Conservation (phyloP, 176 grass and related monocot species). For the Canna indica region DNA sequence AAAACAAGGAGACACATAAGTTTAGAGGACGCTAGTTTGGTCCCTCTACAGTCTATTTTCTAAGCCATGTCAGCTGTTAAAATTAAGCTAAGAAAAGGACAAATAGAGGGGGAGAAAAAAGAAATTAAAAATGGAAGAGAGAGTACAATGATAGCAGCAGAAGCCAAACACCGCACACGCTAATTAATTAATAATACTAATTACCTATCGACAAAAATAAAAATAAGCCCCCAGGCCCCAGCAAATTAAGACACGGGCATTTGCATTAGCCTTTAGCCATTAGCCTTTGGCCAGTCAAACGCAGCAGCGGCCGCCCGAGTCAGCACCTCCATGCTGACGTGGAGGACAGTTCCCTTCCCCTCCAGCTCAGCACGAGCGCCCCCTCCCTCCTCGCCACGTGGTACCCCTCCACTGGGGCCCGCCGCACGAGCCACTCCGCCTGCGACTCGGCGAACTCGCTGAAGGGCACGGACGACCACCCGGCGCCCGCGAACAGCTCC, state of each 20-base stretch:
- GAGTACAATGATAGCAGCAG: no score
- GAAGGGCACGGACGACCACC: slow-evolving; percentile 23
- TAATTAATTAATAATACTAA: not conserved
- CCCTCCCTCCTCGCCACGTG: slow-evolving; percentile 31
- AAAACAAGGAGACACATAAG: not conserved
- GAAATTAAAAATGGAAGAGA: not conserved
- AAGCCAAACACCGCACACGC: not conserved
- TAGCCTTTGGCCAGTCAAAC: no score
- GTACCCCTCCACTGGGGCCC: slow-evolving; percentile 34
- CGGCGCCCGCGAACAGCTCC: slow-evolving; percentile 24
- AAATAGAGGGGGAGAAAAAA: not conserved
- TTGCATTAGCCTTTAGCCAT: no score
- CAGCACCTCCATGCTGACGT: slow-evolving; percentile 55
- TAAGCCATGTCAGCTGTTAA: not conserved
- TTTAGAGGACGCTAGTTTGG: not conserved
- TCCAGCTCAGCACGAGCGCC: slow-evolving; percentile 51
- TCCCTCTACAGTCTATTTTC: not conserved
- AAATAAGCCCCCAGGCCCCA: no score
- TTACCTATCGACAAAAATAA: not conserved
- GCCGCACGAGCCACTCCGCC: slow-evolving; percentile 39
- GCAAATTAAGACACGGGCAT: not conserved
- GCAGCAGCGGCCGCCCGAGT: not conserved
- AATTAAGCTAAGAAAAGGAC: not conserved
- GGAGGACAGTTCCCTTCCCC: slow-evolving; percentile 34
- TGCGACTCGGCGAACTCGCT: slow-evolving; percentile 40